Percentiles rank a stretch among this genome's conserved stretches.
phyloP scores from a whole-genome alignment of 345 rosid genomes.

The Corchorus olitorius region DNA sequence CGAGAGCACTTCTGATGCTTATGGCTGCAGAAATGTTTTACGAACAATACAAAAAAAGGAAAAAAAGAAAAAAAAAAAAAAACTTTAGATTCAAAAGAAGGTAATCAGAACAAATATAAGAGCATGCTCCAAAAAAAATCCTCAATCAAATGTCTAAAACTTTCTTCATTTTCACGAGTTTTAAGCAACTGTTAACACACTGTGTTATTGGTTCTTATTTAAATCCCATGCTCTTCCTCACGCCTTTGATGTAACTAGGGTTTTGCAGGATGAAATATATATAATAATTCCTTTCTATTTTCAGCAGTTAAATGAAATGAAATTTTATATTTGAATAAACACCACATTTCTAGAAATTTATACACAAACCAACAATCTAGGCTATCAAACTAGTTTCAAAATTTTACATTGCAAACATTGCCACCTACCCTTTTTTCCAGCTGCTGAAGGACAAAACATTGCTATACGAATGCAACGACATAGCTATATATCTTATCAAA shows the following conservation, averaged over 20 bases:
- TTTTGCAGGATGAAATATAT: background rate
- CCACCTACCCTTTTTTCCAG: background rate
- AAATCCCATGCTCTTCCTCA: background rate
- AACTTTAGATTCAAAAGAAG: too few species aligned
- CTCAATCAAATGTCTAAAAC: background rate
- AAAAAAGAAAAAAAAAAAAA: background rate
- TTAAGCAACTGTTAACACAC: background rate
- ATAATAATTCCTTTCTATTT: background rate
- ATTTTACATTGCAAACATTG: background rate
- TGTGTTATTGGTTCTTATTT: background rate
- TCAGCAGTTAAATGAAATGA: background rate
- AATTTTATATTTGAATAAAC: background rate
- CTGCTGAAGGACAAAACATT: background rate
- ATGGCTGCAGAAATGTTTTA: conserved; percentile 39
- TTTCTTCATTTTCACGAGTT: background rate
- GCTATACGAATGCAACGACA: background rate
- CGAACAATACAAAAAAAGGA: background rate
- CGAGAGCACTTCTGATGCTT: conserved; percentile 57
- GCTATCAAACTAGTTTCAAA: background rate
- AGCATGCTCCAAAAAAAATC: background rate
- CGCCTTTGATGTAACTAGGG: background rate
- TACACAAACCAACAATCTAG: background rate
- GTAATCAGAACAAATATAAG: background rate
- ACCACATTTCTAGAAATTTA: background rate
- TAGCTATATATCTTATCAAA: background rate